A percentile compares a stretch with the other conserved stretches of the same genome.
phyloP scores from a whole-genome alignment of 1,284 basidiomycete genomes.

The Sphagnurus paluster region DNA sequence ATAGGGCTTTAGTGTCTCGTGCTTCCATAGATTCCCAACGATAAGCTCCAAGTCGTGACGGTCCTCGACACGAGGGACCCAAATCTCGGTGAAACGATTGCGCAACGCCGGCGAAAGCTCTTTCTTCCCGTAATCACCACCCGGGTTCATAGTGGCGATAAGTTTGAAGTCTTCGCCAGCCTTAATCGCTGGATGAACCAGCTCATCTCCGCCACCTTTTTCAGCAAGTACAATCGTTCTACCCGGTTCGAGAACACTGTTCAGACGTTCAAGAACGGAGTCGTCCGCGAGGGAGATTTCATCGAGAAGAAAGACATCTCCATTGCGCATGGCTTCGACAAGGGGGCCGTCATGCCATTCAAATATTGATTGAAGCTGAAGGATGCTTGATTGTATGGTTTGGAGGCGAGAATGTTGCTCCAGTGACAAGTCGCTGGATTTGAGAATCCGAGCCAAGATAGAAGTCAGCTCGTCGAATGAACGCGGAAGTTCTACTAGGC shows the following conservation, averaged over 20 bases:
- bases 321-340: constrained; percentile 87
- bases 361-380: constrained; percentile 74
- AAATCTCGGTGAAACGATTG: constrained; percentile 99
- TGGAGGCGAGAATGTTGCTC: constrained; percentile 36
- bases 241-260: constrained; percentile 93
- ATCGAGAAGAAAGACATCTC: constrained; percentile 90
- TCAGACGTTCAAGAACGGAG: constrained; percentile 95
- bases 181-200: constrained; percentile 66
- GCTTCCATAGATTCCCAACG: constrained; percentile 71
- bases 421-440: constrained; percentile 30
- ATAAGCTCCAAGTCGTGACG: constrained; percentile 81
- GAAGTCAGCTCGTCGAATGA: constrained; percentile 38
- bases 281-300: constrained; percentile 99
- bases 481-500: constrained; percentile 31
- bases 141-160: constrained; percentile 99
- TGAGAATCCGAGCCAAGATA: constrained; percentile 37
- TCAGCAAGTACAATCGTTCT: constrained; percentile 93
- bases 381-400: constrained; percentile 42
- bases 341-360: constrained; percentile 98
- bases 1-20: constrained; percentile 55
- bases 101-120: constrained; percentile 96
- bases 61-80: constrained; percentile 90
- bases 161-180: constrained; percentile 82
- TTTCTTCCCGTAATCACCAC: constrained; percentile 99
- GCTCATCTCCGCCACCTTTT: constrained; percentile 72